Evolutionary conservation across 495 filamentous ascomycete species (phyloP), one percentile per base, ranked within the genome.

Genomic region (Penicillium salamii): DNA sequence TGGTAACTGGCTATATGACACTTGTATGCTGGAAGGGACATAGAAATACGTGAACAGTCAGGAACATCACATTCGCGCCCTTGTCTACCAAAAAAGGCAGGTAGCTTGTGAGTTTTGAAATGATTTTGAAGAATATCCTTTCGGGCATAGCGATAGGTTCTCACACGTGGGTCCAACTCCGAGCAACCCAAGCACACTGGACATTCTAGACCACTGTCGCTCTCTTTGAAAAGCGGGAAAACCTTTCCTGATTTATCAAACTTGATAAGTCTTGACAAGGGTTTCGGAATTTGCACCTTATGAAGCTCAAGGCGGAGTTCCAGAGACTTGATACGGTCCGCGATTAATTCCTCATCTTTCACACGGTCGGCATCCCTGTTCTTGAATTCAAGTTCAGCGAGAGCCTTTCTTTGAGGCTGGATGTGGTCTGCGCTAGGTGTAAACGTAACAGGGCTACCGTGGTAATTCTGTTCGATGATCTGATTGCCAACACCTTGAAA

Each of bases 321-420:
- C 11, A 63, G 21, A 8, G 53, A 63, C 15, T 40, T 39, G 39
- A 63, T 63, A 15, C 52, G 54, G 29, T 63, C 61, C 40, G 55
- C 45, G 29, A 63, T 14, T 36, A 60, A 43, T 36, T 55, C 48
- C 15, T 31, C 9, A 46, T 58, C 49, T 35, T 42, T n/a, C 19
- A 60, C 48, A 1, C 13, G 37, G 36, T 60, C 42, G 3, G 53
- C 40, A 53, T 63, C 49, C 33, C 57, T 38, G 13, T 63, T 60
- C 42, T 63, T 57, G 32, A 59, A 63, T 37, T 63, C 45, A 40
- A 63, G 56, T 0, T 59, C 19, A 4, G 56, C 51, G 31, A 63
- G 51, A 5, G 15, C 35, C 9, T 29, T 57, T 46, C 56, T 51
- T 32, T 63, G 56, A 6, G 45, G 56, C n/a, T 57, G 21, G 18